These are phyloP conservation scores for Phtheirospermum japonicum DNA, from an alignment of 257 asterid species.

Conservation along the genomic window DNA sequence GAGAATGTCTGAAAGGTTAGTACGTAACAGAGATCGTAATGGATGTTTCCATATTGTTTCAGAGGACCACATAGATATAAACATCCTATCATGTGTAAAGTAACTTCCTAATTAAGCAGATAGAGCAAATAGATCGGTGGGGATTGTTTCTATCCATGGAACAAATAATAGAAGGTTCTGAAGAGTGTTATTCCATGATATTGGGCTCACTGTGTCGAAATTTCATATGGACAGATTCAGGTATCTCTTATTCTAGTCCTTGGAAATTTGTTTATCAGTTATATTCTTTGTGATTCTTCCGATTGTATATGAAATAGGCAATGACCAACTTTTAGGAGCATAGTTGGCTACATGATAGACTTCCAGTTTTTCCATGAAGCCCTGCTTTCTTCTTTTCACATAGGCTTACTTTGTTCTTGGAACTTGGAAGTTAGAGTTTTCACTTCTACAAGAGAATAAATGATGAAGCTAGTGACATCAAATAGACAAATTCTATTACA, in stretches of 20 bases:
- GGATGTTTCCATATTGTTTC: constrained; percentile 6
- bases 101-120: neutral
- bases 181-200: neutral
- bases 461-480: constrained; percentile 4
- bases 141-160: neutral
- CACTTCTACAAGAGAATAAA: neutral
- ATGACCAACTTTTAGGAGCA: neutral
- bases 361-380: neutral
- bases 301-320: neutral
- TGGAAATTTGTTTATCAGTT: neutral
- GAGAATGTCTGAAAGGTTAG: constrained; percentile 6
- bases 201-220: neutral
- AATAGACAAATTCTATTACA: neutral
- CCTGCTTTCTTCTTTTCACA: neutral
- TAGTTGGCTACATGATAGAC: neutral
- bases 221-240: neutral
- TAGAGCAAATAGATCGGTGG: constrained; percentile 1
- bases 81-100: constrained; percentile 13
- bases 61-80: neutral
- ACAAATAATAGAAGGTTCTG: constrained; percentile 1
- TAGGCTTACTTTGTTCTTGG: constrained; percentile 1
- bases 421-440: neutral
- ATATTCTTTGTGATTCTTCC: constrained; percentile 4
- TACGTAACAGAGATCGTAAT: neutral
- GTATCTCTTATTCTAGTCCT: constrained; percentile 4